Base-by-base conservation (phyloP, 495 filamentous ascomycete species). In the Glarea lozoyensis region DNA sequence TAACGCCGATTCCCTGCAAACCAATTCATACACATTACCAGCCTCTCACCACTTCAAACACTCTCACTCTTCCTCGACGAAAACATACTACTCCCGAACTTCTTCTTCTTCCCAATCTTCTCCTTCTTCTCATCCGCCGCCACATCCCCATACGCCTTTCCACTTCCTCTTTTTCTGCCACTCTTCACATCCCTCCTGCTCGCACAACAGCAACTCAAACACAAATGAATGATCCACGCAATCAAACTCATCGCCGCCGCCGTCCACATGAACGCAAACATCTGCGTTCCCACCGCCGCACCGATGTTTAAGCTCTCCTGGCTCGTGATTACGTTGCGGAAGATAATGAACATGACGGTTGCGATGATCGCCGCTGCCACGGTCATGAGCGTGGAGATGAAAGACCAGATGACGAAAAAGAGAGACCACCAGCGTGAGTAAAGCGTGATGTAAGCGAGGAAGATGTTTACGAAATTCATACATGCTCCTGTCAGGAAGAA, bases 211-310 rank as follows among this genome's bases (percentile, higher is more conserved):
- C 88, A 95, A 52, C 78, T 81, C 62, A 86, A 67, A 2, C 78
- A 73, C 1, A 81, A 58, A 55, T 90, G 84, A 23, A 90, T 59
- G 10, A 86, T 56, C 52, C 82, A 92, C 0, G 78, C 79, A 35
- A 84, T 43, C 1, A 88, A 53, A 5, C 73, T 72, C 40, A 81
- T 82, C 0, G 62, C 82, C 0, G 75, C 68, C 0, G 80, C 87
- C 24, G 84, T 70, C 89, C 89, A 96, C 84, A 94, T 88, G 51
- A 94, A 93, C 0, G 67, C 81, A 54, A 94, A 74, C 88, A 96
- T 93, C 50, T 71, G 66, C 4, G 46, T 64, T 2, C 88, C 88
- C 4, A 94, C 54, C 10, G 70, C 60, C 3, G 82, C 85, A 6
- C 65, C 57, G 50, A 96, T 90, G 55, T 94, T 92, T 13, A 95